Conservation (phyloP, 371 early-diverging fungal species). For the Actinomortierella ambigua region DNA sequence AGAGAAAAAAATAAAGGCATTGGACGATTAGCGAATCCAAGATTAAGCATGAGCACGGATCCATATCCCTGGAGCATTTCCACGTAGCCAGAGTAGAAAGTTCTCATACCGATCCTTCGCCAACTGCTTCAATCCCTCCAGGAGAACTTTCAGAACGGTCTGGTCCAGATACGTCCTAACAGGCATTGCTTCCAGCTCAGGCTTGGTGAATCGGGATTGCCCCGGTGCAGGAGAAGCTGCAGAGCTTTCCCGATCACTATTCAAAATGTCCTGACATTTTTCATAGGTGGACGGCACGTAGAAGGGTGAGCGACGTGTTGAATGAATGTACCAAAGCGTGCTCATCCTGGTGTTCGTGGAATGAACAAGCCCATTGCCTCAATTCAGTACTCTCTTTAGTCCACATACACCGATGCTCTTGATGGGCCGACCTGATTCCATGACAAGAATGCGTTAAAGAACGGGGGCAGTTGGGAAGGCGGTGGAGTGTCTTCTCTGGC, state of each 20-base stretch:
- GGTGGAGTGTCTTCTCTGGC: no score
- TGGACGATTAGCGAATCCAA: background rate
- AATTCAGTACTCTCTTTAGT: no score
- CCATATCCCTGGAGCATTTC: no score
- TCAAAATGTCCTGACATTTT: conserved; percentile 24
- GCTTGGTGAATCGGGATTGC: conserved; percentile 20
- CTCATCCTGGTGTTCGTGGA: no score
- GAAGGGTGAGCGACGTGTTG: background rate
- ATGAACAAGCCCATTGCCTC: no score
- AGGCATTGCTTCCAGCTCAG: conserved; percentile 43
- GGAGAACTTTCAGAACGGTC: conserved; percentile 62
- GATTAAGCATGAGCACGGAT: no score
- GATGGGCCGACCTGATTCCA: conserved; percentile 7
- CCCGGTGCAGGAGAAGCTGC: conserved; percentile 22
- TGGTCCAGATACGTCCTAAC: conserved; percentile 64
- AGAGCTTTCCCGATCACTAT: conserved; percentile 39
- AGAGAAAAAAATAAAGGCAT: background rate
- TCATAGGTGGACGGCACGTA: background rate
- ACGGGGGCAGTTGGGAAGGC: no score
- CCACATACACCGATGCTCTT: conserved; percentile 32
- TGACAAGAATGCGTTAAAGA: no score
- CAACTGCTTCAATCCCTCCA: conserved; percentile 68
- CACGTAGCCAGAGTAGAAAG: background rate
- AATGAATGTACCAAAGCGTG: no score
- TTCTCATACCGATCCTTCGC: conserved; percentile 59